Evolutionary conservation across 2,329 filamentous ascomycete genomes (phyloP), one percentile per base, ranked within the genome.

Genomic region (Colletotrichum aenigma): DNA sequence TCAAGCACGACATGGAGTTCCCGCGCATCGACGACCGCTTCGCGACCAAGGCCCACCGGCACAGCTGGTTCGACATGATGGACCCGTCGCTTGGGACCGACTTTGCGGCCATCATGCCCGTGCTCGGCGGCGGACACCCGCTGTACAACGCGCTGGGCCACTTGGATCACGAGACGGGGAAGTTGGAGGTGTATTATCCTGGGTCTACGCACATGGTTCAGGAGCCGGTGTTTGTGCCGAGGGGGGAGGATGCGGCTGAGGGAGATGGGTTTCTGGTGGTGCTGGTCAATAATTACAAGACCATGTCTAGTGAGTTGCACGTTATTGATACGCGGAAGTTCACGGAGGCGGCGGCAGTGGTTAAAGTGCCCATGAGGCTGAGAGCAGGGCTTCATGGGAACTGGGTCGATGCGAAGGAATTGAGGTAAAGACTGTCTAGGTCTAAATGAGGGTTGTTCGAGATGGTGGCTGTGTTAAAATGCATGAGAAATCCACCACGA

Each of bases 151-250:
- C 81, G 10, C 38, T 86, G 6, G 83, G 77, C n/a, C 80, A 84
- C 58, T 66, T 83, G 2, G 79, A 85, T 55, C 71, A 79, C 9
- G 36, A 66, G 8, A 83, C 82, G 2, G 80, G 80, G 1, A 43
- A 75, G 13, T 74, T 79, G 10, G 76, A 82, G 48, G 77, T 81
- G 9, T 87, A 85, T 66, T 84, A 80, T 32, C 81, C 84, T 0
- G 84, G 84, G 0, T 70, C 26, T 0, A 82, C 74, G 36, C 82
- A 81, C n/a, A 81, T 83, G 8, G 83, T 87, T 21, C 86, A 87
- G 77, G 87, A 88, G 60, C 86, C 86, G 0, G 82, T 85, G 0
- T 88, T 88, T 60, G 82, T 88, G 7, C 85, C 86, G 0, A 77
- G 82, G 16, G 77, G 78, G 1, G 80, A 81, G 1, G 80, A 81